These are phyloP conservation scores for Berberis thunbergii DNA, from an alignment of 164 flowering plant genomes.

Conservation along the genomic window DNA sequence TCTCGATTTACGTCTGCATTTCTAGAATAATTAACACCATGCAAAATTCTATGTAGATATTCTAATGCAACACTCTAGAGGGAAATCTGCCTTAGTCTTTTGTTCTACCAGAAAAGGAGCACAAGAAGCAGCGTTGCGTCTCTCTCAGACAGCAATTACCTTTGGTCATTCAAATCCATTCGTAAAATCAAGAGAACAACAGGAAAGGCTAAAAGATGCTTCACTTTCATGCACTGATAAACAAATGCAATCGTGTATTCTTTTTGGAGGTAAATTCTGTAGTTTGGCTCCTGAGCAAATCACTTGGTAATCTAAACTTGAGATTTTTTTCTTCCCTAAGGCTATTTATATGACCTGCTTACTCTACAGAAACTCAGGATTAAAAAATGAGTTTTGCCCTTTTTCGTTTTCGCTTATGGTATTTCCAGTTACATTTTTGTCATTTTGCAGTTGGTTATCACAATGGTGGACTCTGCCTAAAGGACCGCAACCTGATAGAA, in stretches of 20 bases:
- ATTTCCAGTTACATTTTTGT: neutral
- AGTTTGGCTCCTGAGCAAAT: neutral
- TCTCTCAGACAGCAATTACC: constrained; percentile 63
- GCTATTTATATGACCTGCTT: too few species aligned
- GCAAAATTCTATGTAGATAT: constrained; percentile 45
- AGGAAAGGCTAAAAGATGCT: constrained; percentile 87
- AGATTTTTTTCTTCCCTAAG: too few species aligned
- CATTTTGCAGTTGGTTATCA: constrained; percentile 82
- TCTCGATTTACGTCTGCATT: neutral
- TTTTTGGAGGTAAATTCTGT: constrained; percentile 55
- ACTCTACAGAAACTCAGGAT: too few species aligned
- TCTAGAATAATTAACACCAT: neutral
- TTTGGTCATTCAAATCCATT: constrained; percentile 89
- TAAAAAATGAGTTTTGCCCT: neutral
- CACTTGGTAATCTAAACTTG: too few species aligned
- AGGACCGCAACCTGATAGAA: constrained; percentile 87
- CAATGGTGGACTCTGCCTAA: constrained; percentile 86
- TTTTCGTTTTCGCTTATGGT: neutral
- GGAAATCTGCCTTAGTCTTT: constrained; percentile 86
- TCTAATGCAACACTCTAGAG: constrained; percentile 86
- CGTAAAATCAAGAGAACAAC: constrained; percentile 68
- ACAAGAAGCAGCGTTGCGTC: constrained; percentile 79
- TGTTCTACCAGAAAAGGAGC: constrained; percentile 98
- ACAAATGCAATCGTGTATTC: constrained; percentile 87
- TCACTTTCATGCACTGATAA: constrained; percentile 82